phyloP scores from a whole-genome alignment of 1,284 basidiomycete species.

The Schizophyllum amplum region DNA sequence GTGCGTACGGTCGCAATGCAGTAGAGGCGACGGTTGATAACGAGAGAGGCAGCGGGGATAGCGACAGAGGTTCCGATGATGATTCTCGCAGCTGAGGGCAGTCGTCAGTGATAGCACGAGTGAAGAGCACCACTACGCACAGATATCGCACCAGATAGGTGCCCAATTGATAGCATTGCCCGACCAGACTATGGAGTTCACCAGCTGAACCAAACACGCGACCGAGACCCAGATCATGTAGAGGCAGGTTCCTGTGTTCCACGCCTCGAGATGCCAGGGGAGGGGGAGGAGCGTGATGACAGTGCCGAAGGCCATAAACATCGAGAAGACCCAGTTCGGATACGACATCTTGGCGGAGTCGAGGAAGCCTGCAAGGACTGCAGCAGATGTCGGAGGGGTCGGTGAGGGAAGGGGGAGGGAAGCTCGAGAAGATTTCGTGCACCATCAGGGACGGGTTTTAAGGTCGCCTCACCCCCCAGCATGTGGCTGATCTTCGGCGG shows the following conservation, averaged over 20 bases:
- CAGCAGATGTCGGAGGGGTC: not conserved
- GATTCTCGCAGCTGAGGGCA: constrained; percentile 31
- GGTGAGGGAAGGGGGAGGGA: not conserved
- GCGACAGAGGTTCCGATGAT: constrained; percentile 40
- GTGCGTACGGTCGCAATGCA: constrained; percentile 32
- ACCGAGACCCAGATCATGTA: constrained; percentile 51
- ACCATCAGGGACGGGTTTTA: not conserved
- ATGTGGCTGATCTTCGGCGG: not conserved
- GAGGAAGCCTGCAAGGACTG: not conserved
- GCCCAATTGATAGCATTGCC: constrained; percentile 34
- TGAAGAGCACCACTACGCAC: constrained; percentile 25
- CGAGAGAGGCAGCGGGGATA: constrained; percentile 51
- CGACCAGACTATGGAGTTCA: constrained; percentile 54
- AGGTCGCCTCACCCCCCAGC: not conserved
- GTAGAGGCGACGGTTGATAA: constrained; percentile 40
- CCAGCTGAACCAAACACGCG: constrained; percentile 39
- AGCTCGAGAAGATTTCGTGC: not conserved
- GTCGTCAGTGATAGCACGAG: not conserved
- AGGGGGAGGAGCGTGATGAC: constrained; percentile 34
- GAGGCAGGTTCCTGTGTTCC: constrained; percentile 50
- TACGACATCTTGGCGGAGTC: not conserved
- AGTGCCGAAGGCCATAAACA: constrained; percentile 34
- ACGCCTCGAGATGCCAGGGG: constrained; percentile 37
- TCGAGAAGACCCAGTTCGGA: constrained; percentile 20
- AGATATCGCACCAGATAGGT: constrained; percentile 63